Evolutionary conservation across 1,284 basidiomycete genomes (phyloP).

Genomic region (Trichosporon inkin): DNA sequence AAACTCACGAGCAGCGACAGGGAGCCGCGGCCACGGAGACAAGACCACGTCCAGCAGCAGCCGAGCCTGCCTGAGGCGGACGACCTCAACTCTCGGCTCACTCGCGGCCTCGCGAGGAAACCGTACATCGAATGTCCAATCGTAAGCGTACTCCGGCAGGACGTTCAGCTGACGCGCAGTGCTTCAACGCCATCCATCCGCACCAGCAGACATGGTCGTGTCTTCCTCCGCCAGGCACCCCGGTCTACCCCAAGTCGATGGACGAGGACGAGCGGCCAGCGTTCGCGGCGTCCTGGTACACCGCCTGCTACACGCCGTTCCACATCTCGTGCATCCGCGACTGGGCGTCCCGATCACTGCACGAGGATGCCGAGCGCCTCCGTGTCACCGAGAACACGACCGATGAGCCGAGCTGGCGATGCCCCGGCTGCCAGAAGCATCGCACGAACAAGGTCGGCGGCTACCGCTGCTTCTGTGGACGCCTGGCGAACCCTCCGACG

Average conservation of each 20-base stretch:
- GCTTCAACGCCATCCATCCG: constrained; percentile 47
- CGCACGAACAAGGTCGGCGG: constrained; percentile 61
- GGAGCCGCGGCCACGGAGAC: constrained; percentile 19
- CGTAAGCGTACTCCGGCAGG: constrained; percentile 25
- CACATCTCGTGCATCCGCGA: constrained; percentile 60
- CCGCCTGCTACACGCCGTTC: constrained; percentile 50
- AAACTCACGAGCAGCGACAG: constrained; percentile 19
- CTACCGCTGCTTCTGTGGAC: constrained; percentile 82
- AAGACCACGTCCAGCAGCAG: constrained; percentile 8
- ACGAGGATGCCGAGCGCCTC: constrained; percentile 53
- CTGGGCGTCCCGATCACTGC: constrained; percentile 69
- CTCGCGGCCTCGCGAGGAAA: constrained; percentile 37
- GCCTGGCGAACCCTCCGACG: constrained; percentile 64
- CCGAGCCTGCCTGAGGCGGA: constrained; percentile 35
- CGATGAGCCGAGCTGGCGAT: constrained; percentile 65
- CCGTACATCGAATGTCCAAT: constrained; percentile 50
- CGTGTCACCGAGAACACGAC: constrained; percentile 20
- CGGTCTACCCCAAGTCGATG: constrained; percentile 18
- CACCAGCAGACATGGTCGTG: constrained; percentile 49
- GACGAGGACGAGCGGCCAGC: constrained; percentile 52
- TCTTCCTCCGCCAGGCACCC: constrained; percentile 31
- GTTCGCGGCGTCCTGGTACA: constrained; percentile 58
- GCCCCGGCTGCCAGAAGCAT: constrained; percentile 79
- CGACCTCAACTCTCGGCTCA: constrained; percentile 44
- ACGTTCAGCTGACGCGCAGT: constrained; percentile 24